These are phyloP conservation scores for Asterochloris sp. DNA, from an alignment of 139 green algal species.

Conservation along the genomic window DNA sequence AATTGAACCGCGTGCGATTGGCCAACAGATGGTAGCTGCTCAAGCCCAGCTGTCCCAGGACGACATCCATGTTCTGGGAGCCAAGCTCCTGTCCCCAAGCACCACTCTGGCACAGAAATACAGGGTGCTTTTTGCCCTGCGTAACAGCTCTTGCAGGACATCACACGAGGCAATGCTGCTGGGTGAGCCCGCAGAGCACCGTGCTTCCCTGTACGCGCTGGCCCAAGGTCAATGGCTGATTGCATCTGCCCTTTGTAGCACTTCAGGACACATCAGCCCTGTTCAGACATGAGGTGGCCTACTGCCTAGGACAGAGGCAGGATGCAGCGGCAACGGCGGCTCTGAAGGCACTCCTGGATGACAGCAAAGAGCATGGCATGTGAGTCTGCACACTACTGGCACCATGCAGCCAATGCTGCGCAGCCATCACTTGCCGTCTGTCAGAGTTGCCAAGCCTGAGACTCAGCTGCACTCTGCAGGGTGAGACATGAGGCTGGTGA, in stretches of 20 bases:
- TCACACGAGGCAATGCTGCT: slow-evolving; percentile 57
- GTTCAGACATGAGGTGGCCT: slow-evolving; percentile 90
- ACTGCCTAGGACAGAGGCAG: slow-evolving; percentile 86
- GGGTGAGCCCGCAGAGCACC: slow-evolving; percentile 32
- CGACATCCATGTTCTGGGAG: background rate
- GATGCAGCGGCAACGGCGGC: slow-evolving; percentile 58
- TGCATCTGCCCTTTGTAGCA: slow-evolving; percentile 32
- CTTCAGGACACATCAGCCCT: slow-evolving; percentile 73
- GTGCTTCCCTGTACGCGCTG: background rate
- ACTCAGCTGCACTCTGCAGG: slow-evolving; percentile 34
- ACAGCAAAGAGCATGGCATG: slow-evolving; percentile 75
- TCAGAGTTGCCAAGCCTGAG: background rate
- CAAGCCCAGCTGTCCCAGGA: no score
- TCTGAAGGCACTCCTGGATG: slow-evolving; percentile 54
- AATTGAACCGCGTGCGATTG: no score
- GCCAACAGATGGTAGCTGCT: no score
- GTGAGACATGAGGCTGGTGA: slow-evolving; percentile 89
- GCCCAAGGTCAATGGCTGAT: background rate
- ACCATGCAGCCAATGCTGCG: background rate
- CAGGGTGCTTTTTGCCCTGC: slow-evolving; percentile 73
- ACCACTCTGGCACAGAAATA: slow-evolving; percentile 69
- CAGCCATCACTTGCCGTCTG: background rate
- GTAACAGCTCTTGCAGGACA: slow-evolving; percentile 48
- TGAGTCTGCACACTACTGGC: slow-evolving; percentile 22
- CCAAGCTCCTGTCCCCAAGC: background rate